Conservation (phyloP, 2,329 filamentous ascomycete genomes). For the Neurospora crassa region DNA sequence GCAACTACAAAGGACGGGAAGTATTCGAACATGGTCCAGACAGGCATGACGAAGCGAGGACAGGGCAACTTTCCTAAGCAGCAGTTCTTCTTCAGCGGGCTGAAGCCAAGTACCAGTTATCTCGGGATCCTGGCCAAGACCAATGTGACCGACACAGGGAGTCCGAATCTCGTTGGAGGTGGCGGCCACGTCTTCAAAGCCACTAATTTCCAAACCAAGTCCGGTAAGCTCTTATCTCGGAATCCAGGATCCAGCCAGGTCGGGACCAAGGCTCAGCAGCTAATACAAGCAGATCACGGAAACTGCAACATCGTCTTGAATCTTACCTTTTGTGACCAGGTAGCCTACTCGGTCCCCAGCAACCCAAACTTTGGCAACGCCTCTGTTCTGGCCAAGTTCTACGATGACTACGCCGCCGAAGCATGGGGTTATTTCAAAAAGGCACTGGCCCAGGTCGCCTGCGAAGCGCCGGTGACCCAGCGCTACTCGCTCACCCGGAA, state of each 20-base stretch:
- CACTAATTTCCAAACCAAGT: conserved; percentile 69
- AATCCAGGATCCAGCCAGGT: background rate
- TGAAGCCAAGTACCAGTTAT: conserved; percentile 66
- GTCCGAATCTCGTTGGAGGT: conserved; percentile 45
- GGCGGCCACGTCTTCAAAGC: conserved; percentile 66
- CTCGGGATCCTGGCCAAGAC: conserved; percentile 64
- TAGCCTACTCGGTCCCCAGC: conserved; percentile 84
- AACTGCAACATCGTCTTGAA: conserved; percentile 83
- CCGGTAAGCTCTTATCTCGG: conserved; percentile 42
- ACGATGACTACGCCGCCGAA: conserved; percentile 62
- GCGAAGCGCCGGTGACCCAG: conserved; percentile 63
- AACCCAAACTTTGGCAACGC: conserved; percentile 55
- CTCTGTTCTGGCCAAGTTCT: conserved; percentile 56
- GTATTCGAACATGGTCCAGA: conserved; percentile 37
- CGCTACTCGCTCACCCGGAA: conserved; percentile 71
- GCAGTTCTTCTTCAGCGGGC: conserved; percentile 73
- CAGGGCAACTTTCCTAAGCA: conserved; percentile 63
- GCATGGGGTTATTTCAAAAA: conserved; percentile 74
- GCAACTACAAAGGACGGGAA: conserved; percentile 45
- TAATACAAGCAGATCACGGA: conserved; percentile 38
- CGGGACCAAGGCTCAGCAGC: conserved; percentile 1
- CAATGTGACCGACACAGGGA: conserved; percentile 42
- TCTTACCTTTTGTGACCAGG: conserved; percentile 78
- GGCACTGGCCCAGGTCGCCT: conserved; percentile 74
- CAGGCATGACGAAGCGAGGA: conserved; percentile 60